Evolutionary conservation across 345 rosid genomes (phyloP), one percentile per base, ranked within the genome.

Genomic region (Barbarea vulgaris): DNA sequence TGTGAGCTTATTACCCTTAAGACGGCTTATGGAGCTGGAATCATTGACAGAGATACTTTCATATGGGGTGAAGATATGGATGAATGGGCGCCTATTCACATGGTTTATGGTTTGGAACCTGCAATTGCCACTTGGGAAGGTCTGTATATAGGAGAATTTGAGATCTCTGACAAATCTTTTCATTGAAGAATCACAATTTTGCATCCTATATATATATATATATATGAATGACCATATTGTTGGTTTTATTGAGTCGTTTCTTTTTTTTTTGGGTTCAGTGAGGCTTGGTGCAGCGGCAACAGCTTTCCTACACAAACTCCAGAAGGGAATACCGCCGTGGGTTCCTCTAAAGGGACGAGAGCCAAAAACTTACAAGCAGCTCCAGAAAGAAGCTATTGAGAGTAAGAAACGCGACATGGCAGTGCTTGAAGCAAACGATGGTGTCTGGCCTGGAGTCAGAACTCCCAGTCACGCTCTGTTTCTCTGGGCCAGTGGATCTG

Each of bases 81-180:
- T 79, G 98, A 91, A 80, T 91, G 97, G 98, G 96, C 89, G 5
- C 98, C 98, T 2, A 93, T 93, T 81, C 93, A 86, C 77, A 93
- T 93, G 98, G 77, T 93, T 68, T 91, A 93, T 58, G 96, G 97
- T 83, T 52, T 93, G 83, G 98, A 93, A 74, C 91, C 80, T 41
- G 96, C 98, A 9, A 88, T 93, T 80, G 97, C 93, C 57, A 88
- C 96, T 70, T 93, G 98, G 98, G 97, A 93, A 88, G 97, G 98
- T 93, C 69, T 59, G 80, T 76, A 13, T 55, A 25, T 62, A 9
- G 39, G 56, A 59, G 31, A 24, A 53, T 53, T 24, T 42, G 41
- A 68, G 9, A 37, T 51, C 24, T 41, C 4, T 4, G 25, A 59
- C 18, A 7, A 24, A 25, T 27, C 10, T 30, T 30, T 9, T 33